phyloP scores from a whole-genome alignment of 1,139 yeast species.

The Geotrichum histeridarum region DNA sequence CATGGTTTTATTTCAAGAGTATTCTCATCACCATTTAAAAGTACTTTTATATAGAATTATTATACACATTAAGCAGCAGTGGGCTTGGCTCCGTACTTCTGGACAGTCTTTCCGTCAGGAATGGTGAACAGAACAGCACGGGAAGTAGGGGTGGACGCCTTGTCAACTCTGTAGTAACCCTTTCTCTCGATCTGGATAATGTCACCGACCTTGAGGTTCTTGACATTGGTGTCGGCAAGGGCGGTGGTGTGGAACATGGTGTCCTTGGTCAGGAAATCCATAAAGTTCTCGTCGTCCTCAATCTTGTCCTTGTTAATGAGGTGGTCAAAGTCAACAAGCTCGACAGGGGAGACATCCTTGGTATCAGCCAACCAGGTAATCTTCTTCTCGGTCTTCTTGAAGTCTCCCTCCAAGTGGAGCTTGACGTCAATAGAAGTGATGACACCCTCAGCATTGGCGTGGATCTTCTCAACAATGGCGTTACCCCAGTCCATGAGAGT shows the following conservation, averaged over 20 bases:
- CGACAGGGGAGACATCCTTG: conserved; percentile 58
- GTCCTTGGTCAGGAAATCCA: conserved; percentile 82
- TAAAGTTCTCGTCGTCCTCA: conserved; percentile 92
- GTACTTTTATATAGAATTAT: too few species aligned
- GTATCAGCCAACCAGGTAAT: conserved; percentile 93
- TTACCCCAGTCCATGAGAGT: conserved; percentile 99
- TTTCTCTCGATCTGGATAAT: conserved; percentile 94
- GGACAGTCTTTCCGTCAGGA: conserved; percentile 92
- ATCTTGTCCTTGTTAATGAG: conserved; percentile 92
- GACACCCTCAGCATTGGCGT: conserved; percentile 50
- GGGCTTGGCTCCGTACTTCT: conserved; percentile 70
- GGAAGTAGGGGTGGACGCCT: conserved; percentile 40
- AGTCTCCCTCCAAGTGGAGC: conserved; percentile 91
- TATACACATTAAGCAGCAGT: conserved; percentile 7
- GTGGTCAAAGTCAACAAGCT: conserved; percentile 88
- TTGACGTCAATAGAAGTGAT: conserved; percentile 68
- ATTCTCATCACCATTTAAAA: too few species aligned
- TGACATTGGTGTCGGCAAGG: conserved; percentile 74
- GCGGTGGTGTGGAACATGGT: conserved; percentile 83
- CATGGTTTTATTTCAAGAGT: too few species aligned
- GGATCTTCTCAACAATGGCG: conserved; percentile 69
- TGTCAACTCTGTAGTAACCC: conserved; percentile 87
- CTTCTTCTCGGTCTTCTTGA: conserved; percentile 93
- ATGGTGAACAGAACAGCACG: conserved; percentile 83
- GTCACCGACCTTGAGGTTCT: conserved; percentile 73